Conservation (phyloP, 208 protist genomes). For the Eutreptiella sp. region DNA sequence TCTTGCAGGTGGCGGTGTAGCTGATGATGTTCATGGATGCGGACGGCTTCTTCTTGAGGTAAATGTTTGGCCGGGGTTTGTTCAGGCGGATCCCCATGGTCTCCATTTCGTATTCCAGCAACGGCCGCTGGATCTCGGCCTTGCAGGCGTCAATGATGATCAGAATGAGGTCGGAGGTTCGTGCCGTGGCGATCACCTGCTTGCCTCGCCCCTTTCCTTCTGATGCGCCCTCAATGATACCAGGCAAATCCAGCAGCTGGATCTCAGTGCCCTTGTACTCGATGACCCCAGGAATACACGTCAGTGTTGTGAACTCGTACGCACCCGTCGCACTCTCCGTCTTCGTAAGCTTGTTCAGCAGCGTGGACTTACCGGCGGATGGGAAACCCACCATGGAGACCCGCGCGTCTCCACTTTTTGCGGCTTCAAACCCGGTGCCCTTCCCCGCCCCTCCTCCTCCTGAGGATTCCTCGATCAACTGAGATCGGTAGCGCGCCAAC, state of each 20-base stretch:
- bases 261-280: constrained; percentile 91
- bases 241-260: constrained; percentile 96
- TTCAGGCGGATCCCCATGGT: constrained; percentile 93
- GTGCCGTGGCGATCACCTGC: constrained; percentile 94
- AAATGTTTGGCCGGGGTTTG: constrained; percentile 81
- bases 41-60: constrained; percentile 78
- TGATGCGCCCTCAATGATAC: constrained; percentile 96
- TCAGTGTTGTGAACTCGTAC: constrained; percentile 99
- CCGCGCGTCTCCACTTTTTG: constrained; percentile 83
- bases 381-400: constrained; percentile 85
- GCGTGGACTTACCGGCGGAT: constrained; percentile 95
- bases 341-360: constrained; percentile 91
- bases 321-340: constrained; percentile 88
- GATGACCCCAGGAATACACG: constrained; percentile 95
- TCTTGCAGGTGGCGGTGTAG: constrained; percentile 72
- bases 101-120: constrained; percentile 89
- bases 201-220: constrained; percentile 90
- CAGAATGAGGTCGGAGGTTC: constrained; percentile 93
- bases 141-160: constrained; percentile 94
- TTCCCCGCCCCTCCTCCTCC: constrained; percentile 52
- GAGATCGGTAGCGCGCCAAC: constrained; percentile 83
- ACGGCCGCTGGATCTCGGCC: constrained; percentile 72
- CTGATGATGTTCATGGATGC: constrained; percentile 81
- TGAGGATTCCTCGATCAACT: constrained; percentile 66
- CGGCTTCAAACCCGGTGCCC: constrained; percentile 87